Percentiles rank a stretch among this genome's conserved stretches.
Evolutionary conservation across 305 asterid genomes (phyloP).

Genomic region (Fraxinus paxiana): DNA sequence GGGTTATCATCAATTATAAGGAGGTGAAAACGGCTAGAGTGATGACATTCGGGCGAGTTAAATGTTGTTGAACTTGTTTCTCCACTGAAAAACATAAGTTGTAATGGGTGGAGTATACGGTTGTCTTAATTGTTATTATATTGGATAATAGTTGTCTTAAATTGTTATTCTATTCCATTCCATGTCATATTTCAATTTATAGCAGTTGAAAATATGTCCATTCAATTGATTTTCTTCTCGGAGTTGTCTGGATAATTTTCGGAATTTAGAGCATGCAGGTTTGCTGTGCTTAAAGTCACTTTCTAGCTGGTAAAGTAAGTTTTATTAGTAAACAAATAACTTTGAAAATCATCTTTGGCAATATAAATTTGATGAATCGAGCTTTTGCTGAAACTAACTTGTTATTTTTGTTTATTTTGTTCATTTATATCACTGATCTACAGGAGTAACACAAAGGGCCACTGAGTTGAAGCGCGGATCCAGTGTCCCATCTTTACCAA

Average conservation of each 20-base stretch:
- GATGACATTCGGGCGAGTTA: neutral
- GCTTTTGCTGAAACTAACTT: neutral
- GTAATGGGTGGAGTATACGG: neutral
- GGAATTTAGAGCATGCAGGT: neutral
- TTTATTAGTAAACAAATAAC: neutral
- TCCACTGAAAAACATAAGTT: neutral
- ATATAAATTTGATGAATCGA: neutral
- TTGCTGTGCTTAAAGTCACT: neutral
- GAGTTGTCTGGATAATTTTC: neutral
- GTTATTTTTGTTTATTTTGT: neutral
- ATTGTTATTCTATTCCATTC: neutral
- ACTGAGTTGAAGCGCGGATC: conserved; percentile 22
- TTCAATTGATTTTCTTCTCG: neutral
- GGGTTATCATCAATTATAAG: neutral
- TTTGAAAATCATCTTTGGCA: neutral
- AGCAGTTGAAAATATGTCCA: neutral
- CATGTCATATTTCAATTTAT: neutral
- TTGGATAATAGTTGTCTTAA: neutral
- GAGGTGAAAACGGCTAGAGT: neutral
- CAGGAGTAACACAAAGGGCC: neutral
- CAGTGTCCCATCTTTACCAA: conserved; percentile 9
- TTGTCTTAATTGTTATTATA: too few relatives aligned
- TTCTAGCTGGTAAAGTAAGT: neutral
- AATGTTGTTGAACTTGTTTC: neutral
- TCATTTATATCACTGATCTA: neutral